A percentile compares a stretch with the other conserved stretches of the same genome.
Evolutionary conservation across 768 basidiomycete genomes (phyloP).

Genomic region (Psilocybe azurescens): DNA sequence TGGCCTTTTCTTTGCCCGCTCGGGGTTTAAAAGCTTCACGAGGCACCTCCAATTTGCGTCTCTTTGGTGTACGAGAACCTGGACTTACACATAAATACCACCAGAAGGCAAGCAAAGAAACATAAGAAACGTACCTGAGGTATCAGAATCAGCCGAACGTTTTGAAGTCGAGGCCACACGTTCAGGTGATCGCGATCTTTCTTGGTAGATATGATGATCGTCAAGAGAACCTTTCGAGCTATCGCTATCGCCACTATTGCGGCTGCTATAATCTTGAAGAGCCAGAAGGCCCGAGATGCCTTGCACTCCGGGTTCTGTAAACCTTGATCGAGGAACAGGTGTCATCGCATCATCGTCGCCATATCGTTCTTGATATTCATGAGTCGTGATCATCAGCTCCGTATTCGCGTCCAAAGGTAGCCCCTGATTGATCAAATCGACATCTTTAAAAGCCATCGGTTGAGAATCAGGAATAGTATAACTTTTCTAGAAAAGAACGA

Average conservation of each 20-base stretch:
- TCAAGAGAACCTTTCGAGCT: neutral
- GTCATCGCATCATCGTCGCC: neutral
- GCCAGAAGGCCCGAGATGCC: neutral
- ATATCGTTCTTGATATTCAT: conserved; percentile 1
- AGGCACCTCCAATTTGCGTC: neutral
- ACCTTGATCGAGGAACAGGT: neutral
- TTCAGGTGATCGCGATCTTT: neutral
- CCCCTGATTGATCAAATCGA: conserved; percentile 1
- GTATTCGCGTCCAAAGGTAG: neutral
- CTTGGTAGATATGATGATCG: neutral
- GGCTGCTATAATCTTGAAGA: neutral
- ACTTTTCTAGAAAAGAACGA: conserved; percentile 14
- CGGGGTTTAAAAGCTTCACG: neutral
- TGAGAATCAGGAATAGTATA: conserved; percentile 37
- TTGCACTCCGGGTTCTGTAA: no score
- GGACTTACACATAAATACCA: neutral
- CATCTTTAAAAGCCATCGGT: conserved; percentile 12
- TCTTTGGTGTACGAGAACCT: conserved; percentile 18
- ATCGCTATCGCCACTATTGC: neutral
- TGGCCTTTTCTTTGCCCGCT: conserved; percentile 11
- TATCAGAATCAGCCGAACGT: conserved; percentile 14
- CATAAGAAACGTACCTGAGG: conserved; percentile 9
- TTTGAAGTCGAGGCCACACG: conserved; percentile 11
- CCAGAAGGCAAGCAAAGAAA: no score
- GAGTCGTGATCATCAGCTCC: neutral